phyloP scores from a whole-genome alignment of 768 basidiomycete species.

The Sarcodon aspratus region DNA sequence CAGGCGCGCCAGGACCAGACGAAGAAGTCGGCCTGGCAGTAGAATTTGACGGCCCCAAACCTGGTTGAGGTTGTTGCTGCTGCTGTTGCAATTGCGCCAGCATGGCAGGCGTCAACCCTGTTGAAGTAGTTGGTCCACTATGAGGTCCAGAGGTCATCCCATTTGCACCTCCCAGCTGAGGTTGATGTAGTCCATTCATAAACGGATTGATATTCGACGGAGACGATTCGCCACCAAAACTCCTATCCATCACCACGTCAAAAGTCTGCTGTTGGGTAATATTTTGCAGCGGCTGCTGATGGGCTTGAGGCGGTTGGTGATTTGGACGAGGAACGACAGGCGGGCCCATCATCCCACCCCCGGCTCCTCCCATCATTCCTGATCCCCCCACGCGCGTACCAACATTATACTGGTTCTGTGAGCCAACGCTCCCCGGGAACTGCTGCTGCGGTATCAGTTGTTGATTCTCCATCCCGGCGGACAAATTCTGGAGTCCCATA shows the following conservation, averaged over 20 bases:
- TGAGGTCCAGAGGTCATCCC: neutral
- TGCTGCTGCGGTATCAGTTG: constrained; percentile 3
- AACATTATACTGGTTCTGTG: neutral
- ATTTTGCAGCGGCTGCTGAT: too few relatives aligned
- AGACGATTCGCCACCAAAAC: constrained; percentile 4
- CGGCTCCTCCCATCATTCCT: constrained; percentile 17
- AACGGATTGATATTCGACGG: constrained; percentile 4
- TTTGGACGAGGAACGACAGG: constrained; percentile 18
- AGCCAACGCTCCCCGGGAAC: constrained; percentile 1
- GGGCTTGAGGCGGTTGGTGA: constrained; percentile 6
- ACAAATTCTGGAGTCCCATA: neutral
- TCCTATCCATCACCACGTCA: constrained; percentile 5
- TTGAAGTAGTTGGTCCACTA: neutral
- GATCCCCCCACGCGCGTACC: constrained; percentile 6
- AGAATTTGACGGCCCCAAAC: neutral
- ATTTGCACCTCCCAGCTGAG: constrained; percentile 1
- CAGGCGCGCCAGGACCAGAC: neutral
- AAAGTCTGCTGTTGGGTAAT: constrained; percentile 9
- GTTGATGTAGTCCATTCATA: neutral
- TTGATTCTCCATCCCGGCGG: neutral
- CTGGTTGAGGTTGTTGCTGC: too few relatives aligned
- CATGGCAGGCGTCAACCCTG: neutral
- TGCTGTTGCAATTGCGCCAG: too few relatives aligned
- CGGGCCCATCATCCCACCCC: constrained; percentile 27
- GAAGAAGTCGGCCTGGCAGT: neutral